Evolutionary conservation across 306 rosid genomes (phyloP), one percentile per base, ranked within the genome.

Genomic region (Castanea mollissima): DNA sequence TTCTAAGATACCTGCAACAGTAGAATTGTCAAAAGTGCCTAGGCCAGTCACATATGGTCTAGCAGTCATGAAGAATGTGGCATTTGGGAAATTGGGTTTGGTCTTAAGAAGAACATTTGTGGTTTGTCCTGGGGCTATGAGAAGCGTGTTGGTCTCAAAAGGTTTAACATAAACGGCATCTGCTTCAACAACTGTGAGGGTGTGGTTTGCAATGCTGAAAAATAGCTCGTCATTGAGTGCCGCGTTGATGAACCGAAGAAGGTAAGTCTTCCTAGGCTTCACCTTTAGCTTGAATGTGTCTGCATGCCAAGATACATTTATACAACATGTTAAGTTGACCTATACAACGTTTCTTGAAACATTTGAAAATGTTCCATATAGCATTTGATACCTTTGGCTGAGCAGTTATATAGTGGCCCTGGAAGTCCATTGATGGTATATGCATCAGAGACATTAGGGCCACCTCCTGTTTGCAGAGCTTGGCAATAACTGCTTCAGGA

Each of bases 371-470:
- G 1, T 49, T 38, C 11, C 35, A 20, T 15, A 32, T 18, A n/a
- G 52, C 21, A 71, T 7, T 69, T 75, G 46, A 68, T 86, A 88
- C 94, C 93, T 87, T 87, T 89, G n/a, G 86, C 70, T 34, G 93
- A 92, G 85, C 95, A 86, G 67, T 89, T 92, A 60, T 89, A 90
- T 51, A 92, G 64, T 1, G 91, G 96, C 27, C 96, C 92, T 12
- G 96, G 92, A 31, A 92, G 87, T 25, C 97, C 96, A 76, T 92
- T 91, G 7, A 92, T 79, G 5, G 94, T 92, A 71, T 88, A 92
- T 21, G 97, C 96, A 78, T 92, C 92, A 4, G 97, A 92, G 38
- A 92, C 97, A 76, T 90, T 92, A 55, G 96, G 93, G 27, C 91
- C 93, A 38, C 96, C 96, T 15, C 96, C 96, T 0, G 85, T 89